phyloP scores from a whole-genome alignment of 192 early-diverging fungal species.

The Cetraspora pellucida region DNA sequence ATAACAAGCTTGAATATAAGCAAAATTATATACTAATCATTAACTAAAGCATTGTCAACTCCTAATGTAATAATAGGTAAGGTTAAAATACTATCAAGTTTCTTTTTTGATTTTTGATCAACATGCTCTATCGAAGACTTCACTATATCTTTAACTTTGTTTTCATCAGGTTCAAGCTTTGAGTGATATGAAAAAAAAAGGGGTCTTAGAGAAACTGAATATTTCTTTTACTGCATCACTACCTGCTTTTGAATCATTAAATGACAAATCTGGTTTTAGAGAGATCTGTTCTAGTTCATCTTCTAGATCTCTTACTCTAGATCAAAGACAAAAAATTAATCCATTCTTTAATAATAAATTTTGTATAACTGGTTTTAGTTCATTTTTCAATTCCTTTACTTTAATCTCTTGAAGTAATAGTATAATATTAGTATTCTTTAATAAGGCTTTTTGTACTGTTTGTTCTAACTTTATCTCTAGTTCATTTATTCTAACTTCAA shows the following conservation, averaged over 20 bases:
- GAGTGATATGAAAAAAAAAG: background rate
- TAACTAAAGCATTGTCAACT: background rate
- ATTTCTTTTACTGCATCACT: background rate
- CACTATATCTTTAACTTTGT: background rate
- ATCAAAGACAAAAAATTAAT: constrained; percentile 9
- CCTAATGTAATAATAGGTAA: background rate
- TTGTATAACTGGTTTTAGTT: background rate
- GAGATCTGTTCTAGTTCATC: constrained; percentile 3
- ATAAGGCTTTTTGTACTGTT: constrained; percentile 4
- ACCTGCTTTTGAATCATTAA: constrained; percentile 5
- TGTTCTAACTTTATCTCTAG: constrained; percentile 4
- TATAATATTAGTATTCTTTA: background rate
- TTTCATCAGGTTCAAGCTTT: background rate
- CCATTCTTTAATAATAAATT: constrained; percentile 17
- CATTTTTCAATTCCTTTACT: constrained; percentile 12
- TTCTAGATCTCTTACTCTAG: constrained; percentile 4
- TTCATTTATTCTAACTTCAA: constrained; percentile 6
- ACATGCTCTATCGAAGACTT: background rate
- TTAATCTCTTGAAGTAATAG: background rate
- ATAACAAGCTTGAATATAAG: too few species aligned
- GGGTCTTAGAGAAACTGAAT: background rate
- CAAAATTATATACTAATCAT: background rate
- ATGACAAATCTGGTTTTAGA: constrained; percentile 5
- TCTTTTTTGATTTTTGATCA: background rate
- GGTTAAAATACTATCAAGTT: background rate